Base-by-base conservation (phyloP, 495 filamentous ascomycete species). In the Durotheca rogersii region DNA sequence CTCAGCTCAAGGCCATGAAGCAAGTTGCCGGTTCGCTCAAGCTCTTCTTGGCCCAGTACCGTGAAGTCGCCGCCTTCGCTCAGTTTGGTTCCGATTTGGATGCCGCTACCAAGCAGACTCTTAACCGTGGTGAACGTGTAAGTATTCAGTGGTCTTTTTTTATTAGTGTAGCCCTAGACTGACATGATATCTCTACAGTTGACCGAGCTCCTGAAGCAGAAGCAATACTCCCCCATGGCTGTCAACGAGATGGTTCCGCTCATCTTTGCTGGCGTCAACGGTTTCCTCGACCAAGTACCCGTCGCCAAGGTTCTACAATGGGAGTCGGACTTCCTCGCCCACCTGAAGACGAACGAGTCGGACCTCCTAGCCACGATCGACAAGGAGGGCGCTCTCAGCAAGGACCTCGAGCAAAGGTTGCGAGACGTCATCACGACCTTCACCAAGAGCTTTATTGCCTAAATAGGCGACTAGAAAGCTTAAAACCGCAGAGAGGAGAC, bases 1-100 rank as follows among this genome's bases (percentile, higher is more conserved):
- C 93, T 68, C 93, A 98, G 82, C 85, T 98, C 76, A 98, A 98
- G 88, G 90, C 93, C 76, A 98, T 98, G 93, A 98, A 97, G 82
- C 93, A 98, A 84, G 93, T 98, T 70, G 93, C 93, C 69, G 93
- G 93, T 83, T 96, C 91, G 61, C 81, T 98, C 66, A 98, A 98
- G 83, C 89, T 98, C 64, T 98, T 97, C 89, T 90, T 98, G 85
- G 93, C 93, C 67, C 93, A 98, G 81, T 98, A 98, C 82, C 93
- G 93, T 92, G 93, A 98, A 78, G 93, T 98, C 55, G 93, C 93
- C 70, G 93, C 93, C 64, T 98, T 98, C 78, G 93, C 93, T 65
- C 93, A 98, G 77, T 98, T 98, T 84, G 93, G 93, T 84, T 98
- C 93, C 69, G 93, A 98, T 84, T 81, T 98, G 52, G 93, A 98